Conservation (phyloP, 2,329 filamentous ascomycete species). For the Podosphaera aphanis region DNA sequence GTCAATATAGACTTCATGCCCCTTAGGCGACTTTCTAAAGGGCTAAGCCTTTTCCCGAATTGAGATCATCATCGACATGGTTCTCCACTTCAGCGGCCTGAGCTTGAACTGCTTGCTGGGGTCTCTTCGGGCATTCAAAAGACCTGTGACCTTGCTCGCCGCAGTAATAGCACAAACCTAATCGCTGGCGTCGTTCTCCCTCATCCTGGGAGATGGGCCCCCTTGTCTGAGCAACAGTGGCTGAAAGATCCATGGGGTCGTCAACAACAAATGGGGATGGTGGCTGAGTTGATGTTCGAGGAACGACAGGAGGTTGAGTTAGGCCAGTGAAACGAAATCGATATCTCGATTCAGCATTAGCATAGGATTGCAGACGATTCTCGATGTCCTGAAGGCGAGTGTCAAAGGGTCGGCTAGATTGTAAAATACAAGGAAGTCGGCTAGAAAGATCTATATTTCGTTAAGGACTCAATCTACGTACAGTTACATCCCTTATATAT, state of each 20-base stretch:
- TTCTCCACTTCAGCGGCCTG: not conserved
- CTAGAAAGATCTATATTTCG: too few species aligned
- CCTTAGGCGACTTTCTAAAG: not conserved
- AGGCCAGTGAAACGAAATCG: not conserved
- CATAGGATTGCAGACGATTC: not conserved
- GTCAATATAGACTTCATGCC: not conserved
- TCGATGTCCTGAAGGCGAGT: not conserved
- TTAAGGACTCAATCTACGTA: too few species aligned
- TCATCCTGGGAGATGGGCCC: not conserved
- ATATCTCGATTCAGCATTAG: not conserved
- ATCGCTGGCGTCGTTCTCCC: not conserved
- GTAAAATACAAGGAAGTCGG: too few species aligned
- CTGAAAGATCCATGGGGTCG: not conserved
- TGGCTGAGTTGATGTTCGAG: not conserved
- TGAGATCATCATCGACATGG: not conserved
- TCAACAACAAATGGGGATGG: not conserved
- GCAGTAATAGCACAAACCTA: not conserved
- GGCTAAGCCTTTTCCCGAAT: not conserved
- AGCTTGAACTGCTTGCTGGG: not conserved
- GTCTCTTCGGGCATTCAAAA: not conserved
- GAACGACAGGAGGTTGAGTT: not conserved
- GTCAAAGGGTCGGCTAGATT: too few species aligned
- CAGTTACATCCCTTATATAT: too few species aligned
- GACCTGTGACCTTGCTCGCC: not conserved
- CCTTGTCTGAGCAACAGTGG: not conserved